Conservation (phyloP, 164 flowering plant species). For the Aristolochia fimbriata region DNA sequence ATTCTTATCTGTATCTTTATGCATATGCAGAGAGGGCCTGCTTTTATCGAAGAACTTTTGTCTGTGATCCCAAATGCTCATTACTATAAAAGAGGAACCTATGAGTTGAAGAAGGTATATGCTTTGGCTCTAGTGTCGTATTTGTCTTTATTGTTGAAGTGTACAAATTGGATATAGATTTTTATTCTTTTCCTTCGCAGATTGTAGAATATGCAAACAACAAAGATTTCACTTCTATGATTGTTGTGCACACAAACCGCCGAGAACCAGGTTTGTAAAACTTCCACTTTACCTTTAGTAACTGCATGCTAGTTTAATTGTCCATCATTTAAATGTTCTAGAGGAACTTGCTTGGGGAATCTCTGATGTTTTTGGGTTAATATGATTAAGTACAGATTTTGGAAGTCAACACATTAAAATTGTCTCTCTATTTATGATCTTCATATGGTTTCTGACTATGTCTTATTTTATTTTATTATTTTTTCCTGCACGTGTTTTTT, state of each 20-base stretch:
- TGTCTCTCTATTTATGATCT: not conserved
- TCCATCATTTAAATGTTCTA: not conserved
- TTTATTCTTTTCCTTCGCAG: constrained; percentile 24
- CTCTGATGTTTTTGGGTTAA: too few relatives aligned
- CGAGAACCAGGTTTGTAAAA: constrained; percentile 69
- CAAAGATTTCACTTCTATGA: constrained; percentile 70
- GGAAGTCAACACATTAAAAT: too few relatives aligned
- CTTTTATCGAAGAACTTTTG: constrained; percentile 65
- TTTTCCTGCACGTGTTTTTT: not conserved
- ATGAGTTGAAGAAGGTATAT: constrained; percentile 83
- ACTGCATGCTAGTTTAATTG: not conserved
- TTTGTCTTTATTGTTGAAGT: not conserved
- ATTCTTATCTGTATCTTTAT: too few relatives aligned
- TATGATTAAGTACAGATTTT: too few relatives aligned
- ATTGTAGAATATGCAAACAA: constrained; percentile 78
- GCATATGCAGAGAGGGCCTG: constrained; percentile 76
- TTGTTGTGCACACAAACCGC: constrained; percentile 87
- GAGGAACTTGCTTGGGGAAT: not conserved
- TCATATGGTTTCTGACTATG: not conserved
- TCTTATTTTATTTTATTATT: not conserved
- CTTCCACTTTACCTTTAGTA: not conserved
- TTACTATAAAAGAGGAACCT: constrained; percentile 85
- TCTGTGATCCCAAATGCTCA: constrained; percentile 83
- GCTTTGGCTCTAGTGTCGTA: not conserved
- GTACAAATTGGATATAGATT: not conserved